Evolutionary conservation across 2,329 filamentous ascomycete species (phyloP), one percentile per base, ranked within the genome.

Genomic region (Plenodomus tracheiphilus): DNA sequence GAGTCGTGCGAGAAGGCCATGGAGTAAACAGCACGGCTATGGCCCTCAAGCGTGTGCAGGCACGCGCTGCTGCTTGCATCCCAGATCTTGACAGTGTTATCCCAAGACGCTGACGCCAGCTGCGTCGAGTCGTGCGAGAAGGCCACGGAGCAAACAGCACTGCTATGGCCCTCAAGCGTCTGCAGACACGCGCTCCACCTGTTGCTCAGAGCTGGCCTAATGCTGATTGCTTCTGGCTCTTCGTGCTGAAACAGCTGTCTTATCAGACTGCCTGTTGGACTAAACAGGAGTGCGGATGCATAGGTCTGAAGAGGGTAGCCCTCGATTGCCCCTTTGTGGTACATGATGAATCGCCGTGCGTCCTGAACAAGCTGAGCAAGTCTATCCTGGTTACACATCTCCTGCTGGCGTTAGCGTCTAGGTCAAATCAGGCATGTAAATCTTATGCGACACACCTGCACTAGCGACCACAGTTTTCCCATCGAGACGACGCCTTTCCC

Each of bases 1-100:
- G 47, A 55, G 42, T 58, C 49, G 34, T 46, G 51, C 15, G 62
- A 66, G 55, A 70, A 68, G 20, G 57, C 57, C 30, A 70, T 53
- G 1, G 48, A 54, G 2, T 0, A 43, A 34, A 65, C 57, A 9
- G 1, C 4, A 34, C 37, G 9, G 22, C 39, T 51, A 51, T 64
- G 56, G 38, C 55, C 59, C 42, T 64, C 47, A 38, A 69, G 58
- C 34, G 58, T 64, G 40, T 59, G 58, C 20, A 61, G 43, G 30
- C 50, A 54, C 18, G 32, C 30, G 21, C 51, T 45, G 44, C 47
- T 56, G 25, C 43, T 38, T 21, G 41, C 42, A 42, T 53, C 43
- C 50, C 50, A 53, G 32, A 54, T 42, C 38, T 43, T 53, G 41
- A 47, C 39, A 9, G 48, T 46, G 2, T 19, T 25, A 43, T 56